These are phyloP conservation scores for Coniochaeta sp. DNA, from an alignment of 2,329 filamentous ascomycete species.

Conservation along the genomic window DNA sequence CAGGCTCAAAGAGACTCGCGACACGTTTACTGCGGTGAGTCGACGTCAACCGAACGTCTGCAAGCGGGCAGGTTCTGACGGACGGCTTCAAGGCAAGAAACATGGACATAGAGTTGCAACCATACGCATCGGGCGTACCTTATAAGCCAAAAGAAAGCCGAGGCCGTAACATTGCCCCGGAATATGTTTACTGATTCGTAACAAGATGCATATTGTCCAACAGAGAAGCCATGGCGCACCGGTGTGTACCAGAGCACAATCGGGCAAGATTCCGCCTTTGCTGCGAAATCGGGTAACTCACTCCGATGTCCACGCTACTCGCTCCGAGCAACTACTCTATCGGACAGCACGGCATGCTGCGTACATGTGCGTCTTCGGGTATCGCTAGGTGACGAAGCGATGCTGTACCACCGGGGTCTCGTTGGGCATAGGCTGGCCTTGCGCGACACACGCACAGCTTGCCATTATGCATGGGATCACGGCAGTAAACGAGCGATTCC, in stretches of 20 bases:
- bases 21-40: not conserved
- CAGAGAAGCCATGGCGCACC: not conserved
- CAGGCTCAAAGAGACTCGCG: not conserved
- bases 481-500: too few species aligned
- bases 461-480: too few species aligned
- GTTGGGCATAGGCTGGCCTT: not conserved
- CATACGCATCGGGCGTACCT: not conserved
- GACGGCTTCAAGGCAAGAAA: not conserved
- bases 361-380: not conserved
- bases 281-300: not conserved
- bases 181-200: not conserved
- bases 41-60: not conserved
- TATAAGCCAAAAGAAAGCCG: not conserved
- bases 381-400: not conserved
- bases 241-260: not conserved
- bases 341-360: not conserved
- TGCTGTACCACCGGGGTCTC: not conserved
- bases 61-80: not conserved
- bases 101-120: not conserved
- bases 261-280: not conserved
- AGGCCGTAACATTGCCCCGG: not conserved
- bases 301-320: not conserved
- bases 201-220: not conserved
- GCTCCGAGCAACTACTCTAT: not conserved
- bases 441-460: too few species aligned